A percentile compares a stretch with the other conserved stretches of the same genome.
Conservation (phyloP, 768 basidiomycete genomes). For the Sistotremastrum niveocremeum region DNA sequence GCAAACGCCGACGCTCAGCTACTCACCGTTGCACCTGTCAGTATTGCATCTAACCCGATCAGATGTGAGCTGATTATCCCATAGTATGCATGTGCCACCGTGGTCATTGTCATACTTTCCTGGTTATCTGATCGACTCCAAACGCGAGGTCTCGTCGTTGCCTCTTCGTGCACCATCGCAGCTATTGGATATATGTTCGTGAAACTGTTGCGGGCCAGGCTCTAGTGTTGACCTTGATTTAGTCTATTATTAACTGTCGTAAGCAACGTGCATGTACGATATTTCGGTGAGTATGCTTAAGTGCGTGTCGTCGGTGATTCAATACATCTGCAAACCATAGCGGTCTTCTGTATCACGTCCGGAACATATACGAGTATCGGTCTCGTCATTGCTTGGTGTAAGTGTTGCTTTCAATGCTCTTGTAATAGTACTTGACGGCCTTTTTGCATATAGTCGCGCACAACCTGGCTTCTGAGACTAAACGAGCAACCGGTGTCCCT, state of each 20-base stretch:
- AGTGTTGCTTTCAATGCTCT: slow-evolving; percentile 13
- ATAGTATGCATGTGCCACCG: slow-evolving; percentile 49
- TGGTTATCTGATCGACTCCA: slow-evolving; percentile 56
- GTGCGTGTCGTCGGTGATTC: too few relatives aligned
- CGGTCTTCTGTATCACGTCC: slow-evolving; percentile 57
- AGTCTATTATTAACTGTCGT: slow-evolving; percentile 27
- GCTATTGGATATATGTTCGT: slow-evolving; percentile 1
- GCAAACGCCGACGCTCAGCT: slow-evolving; percentile 56
- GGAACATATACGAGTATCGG: slow-evolving; percentile 72
- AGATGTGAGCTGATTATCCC: too few relatives aligned
- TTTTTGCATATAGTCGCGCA: slow-evolving; percentile 37
- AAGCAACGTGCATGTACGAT: slow-evolving; percentile 45
- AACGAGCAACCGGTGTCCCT: slow-evolving; percentile 62
- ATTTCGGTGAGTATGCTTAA: slow-evolving; percentile 34
- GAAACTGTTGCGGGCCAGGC: too few relatives aligned
- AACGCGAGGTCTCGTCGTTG: slow-evolving; percentile 29
- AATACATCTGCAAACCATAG: too few relatives aligned
- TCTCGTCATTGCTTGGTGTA: slow-evolving; percentile 66
- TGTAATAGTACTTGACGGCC: not conserved
- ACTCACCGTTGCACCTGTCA: slow-evolving; percentile 57
- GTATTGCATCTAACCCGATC: too few relatives aligned
- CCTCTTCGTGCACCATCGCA: not conserved
- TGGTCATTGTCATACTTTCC: slow-evolving; percentile 45
- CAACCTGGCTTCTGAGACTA: slow-evolving; percentile 67
- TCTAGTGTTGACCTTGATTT: not conserved